Evolutionary conservation across 805 yeast genomes (phyloP).

Genomic region (Kazachstania bromeliacearum): DNA sequence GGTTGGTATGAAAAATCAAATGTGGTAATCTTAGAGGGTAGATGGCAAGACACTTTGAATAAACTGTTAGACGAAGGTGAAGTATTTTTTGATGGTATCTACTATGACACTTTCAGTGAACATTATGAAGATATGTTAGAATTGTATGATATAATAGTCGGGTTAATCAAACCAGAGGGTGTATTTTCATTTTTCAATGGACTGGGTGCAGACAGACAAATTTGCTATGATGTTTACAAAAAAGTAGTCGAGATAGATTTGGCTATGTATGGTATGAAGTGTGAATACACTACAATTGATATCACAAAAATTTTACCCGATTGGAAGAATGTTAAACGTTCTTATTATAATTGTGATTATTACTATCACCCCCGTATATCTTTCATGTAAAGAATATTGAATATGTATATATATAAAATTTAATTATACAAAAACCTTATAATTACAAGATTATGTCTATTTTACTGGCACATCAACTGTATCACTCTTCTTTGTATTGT

Average conservation of each 20-base stretch:
- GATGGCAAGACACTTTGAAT: slow-evolving; percentile 83
- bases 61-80: slow-evolving; percentile 47
- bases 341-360: slow-evolving; percentile 27
- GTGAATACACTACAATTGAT: slow-evolving; percentile 36
- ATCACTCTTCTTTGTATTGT: background rate
- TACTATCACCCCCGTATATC: slow-evolving; percentile 27
- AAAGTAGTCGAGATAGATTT: slow-evolving; percentile 74
- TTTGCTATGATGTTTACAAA: slow-evolving; percentile 76
- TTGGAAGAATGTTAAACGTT: slow-evolving; percentile 29
- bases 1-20: slow-evolving; percentile 76
- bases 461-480: background rate
- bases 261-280: slow-evolving; percentile 63
- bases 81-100: slow-evolving; percentile 79
- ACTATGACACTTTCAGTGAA: slow-evolving; percentile 90
- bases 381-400: slow-evolving; percentile 7
- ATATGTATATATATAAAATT: background rate
- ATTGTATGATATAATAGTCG: slow-evolving; percentile 71
- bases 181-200: slow-evolving; percentile 90
- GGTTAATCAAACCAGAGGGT: slow-evolving; percentile 73
- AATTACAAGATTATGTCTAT: background rate
- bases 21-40: slow-evolving; percentile 73
- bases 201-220: slow-evolving; percentile 66
- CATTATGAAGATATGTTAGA: slow-evolving; percentile 85
- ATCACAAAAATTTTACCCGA: slow-evolving; percentile 20
- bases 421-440: background rate